Percentiles rank a stretch among this genome's conserved stretches.
phyloP scores from a whole-genome alignment of 805 yeast genomes.

The Brettanomyces anomalus region DNA sequence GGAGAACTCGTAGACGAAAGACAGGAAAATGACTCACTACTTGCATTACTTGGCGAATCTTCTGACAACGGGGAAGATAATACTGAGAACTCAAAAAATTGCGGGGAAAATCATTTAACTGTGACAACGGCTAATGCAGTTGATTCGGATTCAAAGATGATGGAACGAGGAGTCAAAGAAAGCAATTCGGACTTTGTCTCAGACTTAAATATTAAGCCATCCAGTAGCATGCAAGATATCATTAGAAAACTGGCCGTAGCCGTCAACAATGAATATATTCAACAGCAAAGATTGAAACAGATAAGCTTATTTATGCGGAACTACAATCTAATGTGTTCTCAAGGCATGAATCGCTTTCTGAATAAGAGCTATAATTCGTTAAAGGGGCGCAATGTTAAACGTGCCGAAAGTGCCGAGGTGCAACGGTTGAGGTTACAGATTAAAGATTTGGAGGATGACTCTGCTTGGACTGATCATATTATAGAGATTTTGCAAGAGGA shows the following conservation, averaged over 20 bases:
- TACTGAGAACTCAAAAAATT: constrained; percentile 9
- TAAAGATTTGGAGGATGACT: too few species aligned
- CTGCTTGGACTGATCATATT: too few species aligned
- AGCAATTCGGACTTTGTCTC: constrained; percentile 33
- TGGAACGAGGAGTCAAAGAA: constrained; percentile 32
- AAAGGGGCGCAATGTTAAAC: too few species aligned
- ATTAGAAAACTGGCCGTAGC: constrained; percentile 46
- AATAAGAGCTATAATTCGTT: too few species aligned
- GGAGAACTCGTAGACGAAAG: constrained; percentile 27
- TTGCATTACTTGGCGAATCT: constrained; percentile 17
- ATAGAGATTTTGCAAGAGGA: too few species aligned
- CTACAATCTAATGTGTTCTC: constrained; percentile 26
- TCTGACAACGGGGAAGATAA: constrained; percentile 13
- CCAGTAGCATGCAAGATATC: constrained; percentile 45
- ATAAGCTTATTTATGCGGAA: constrained; percentile 45
- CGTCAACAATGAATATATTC: constrained; percentile 49
- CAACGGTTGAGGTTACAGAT: too few species aligned
- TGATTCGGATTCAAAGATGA: constrained; percentile 26
- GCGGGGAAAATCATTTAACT: too few species aligned
- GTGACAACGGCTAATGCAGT: too few species aligned
- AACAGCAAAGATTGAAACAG: constrained; percentile 45
- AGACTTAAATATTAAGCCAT: constrained; percentile 50
- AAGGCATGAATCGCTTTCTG: too few species aligned
- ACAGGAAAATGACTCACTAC: constrained; percentile 19
- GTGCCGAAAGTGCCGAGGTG: too few species aligned